Evolutionary conservation across 371 early-diverging fungal genomes (phyloP).

Genomic region (Encephalitozoon romaleae): DNA sequence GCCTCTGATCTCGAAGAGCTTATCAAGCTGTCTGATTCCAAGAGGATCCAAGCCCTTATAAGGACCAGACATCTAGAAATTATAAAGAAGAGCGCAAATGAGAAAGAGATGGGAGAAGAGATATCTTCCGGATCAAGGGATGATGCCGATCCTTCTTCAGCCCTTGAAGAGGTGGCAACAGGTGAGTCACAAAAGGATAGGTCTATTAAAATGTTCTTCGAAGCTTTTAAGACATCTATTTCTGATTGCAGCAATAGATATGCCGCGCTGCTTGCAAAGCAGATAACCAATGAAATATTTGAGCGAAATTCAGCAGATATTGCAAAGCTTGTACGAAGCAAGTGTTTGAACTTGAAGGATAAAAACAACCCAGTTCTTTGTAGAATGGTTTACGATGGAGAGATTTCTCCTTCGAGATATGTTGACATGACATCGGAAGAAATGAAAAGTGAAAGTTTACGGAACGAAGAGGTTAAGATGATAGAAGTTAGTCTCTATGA

Average conservation of each 20-base stretch:
- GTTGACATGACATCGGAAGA: conserved; percentile 57
- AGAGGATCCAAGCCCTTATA: not conserved
- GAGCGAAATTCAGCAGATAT: not conserved
- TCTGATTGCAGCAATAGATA: not conserved
- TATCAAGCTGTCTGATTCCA: not conserved
- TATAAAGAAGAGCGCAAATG: not conserved
- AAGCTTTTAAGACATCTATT: conserved; percentile 28
- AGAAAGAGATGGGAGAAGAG: not conserved
- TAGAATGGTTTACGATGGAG: conserved; percentile 50
- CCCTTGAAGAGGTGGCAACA: not conserved
- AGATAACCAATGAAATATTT: conserved; percentile 22
- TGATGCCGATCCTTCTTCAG: not conserved
- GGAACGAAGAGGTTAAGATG: conserved; percentile 49
- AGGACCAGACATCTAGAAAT: not conserved
- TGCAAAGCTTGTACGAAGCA: conserved; percentile 48
- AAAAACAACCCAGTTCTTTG: conserved; percentile 54
- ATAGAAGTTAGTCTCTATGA: conserved; percentile 51
- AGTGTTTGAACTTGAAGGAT: conserved; percentile 59
- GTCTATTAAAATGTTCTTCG: conserved; percentile 44
- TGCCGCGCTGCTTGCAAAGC: not conserved
- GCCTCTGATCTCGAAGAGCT: not conserved
- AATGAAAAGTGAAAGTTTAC: conserved; percentile 58
- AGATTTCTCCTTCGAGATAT: conserved; percentile 49
- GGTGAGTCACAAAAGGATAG: conserved; percentile 36
- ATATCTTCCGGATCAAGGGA: not conserved